Evolutionary conservation across 768 basidiomycete species (phyloP).

Genomic region (Hortiboletus campestris): DNA sequence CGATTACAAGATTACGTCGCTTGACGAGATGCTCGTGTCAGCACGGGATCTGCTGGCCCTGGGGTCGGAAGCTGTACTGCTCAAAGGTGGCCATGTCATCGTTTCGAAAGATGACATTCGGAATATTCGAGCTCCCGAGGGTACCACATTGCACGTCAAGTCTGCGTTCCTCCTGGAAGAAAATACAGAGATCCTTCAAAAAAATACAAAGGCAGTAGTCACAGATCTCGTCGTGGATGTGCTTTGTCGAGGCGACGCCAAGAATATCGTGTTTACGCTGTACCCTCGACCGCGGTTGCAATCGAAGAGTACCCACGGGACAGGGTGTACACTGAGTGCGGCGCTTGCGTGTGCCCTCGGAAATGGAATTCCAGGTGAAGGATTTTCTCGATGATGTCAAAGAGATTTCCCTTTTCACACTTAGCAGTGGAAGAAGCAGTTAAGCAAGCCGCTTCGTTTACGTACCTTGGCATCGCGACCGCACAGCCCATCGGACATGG

Average conservation of each 20-base stretch:
- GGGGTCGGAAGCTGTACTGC: slow-evolving; percentile 58
- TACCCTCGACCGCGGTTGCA: slow-evolving; percentile 62
- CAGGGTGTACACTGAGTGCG: slow-evolving; percentile 88
- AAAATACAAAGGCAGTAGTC: neutral
- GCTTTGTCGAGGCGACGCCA: slow-evolving; percentile 40
- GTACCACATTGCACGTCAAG: slow-evolving; percentile 36
- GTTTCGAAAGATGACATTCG: slow-evolving; percentile 46
- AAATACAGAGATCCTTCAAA: slow-evolving; percentile 63
- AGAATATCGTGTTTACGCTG: slow-evolving; percentile 37
- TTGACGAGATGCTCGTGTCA: slow-evolving; percentile 62
- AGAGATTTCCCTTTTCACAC: neutral
- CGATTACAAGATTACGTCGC: slow-evolving; percentile 35
- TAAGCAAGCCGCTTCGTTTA: slow-evolving; percentile 62
- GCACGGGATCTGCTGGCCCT: slow-evolving; percentile 46
- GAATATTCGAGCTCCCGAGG: slow-evolving; percentile 25
- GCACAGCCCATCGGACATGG: slow-evolving; percentile 70
- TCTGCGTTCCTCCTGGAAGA: slow-evolving; percentile 47
- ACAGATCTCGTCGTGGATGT: slow-evolving; percentile 60
- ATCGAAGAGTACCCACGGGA: slow-evolving; percentile 82
- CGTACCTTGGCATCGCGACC: slow-evolving; percentile 68
- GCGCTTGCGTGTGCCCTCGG: slow-evolving; percentile 72
- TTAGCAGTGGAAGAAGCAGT: slow-evolving; percentile 56
- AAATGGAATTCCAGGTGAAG: slow-evolving; percentile 41
- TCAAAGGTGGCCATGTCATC: slow-evolving; percentile 84
- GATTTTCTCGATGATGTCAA: neutral